Base-by-base conservation (phyloP, 1,139 yeast genomes). In the Geotrichum histeridarum region DNA sequence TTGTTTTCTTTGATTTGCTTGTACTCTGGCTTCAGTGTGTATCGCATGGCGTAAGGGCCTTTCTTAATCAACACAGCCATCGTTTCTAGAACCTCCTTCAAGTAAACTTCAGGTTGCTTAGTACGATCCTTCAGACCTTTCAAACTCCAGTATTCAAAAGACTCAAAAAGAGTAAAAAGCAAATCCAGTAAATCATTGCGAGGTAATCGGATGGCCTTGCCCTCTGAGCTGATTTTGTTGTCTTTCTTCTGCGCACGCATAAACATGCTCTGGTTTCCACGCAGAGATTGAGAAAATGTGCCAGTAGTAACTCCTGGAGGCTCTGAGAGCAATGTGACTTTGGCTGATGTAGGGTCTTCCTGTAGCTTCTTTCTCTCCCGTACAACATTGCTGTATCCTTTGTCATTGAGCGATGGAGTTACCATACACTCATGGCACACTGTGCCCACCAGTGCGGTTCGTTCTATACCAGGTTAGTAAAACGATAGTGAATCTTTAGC, bases 101-200 rank as follows among this genome's bases (percentile, higher is more conserved):
- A 76, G 68, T 88, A 94, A 2, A 87, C 84, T 68, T 94, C 99
- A 0, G 99, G 99, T 74, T 93, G 99, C 66, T 85, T 84, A 1
- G 98, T 90, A 63, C 96, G 80, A 69, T 93, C 99, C 67, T 90
- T 86, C 59, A 93, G 76, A 39, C 97, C 97, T 71, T 90, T 90
- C 77, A 93, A 78, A 9, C 95, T 84, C 99, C 99, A 93, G 70
- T 91, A 93, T 67, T 93, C 98, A 69, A 87, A 90, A 70, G 91
- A 95, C 68, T 90, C 97, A 70, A 93, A 93, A 63, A 93, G 77
- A 63, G 87, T 79, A 79, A 94, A 93, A 60, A 93, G 75, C 63
- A 88, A 73, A 70, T 91, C 97, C 77, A 93, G 79, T 56, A 93
- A 80, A 61, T 90, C 97, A 70, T 88, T 89, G 74, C 88, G 84